A percentile compares a stretch with the other conserved stretches of the same genome.
These are phyloP conservation scores for Lepraria neglecta DNA, from an alignment of 495 filamentous ascomycete species.

Conservation along the genomic window DNA sequence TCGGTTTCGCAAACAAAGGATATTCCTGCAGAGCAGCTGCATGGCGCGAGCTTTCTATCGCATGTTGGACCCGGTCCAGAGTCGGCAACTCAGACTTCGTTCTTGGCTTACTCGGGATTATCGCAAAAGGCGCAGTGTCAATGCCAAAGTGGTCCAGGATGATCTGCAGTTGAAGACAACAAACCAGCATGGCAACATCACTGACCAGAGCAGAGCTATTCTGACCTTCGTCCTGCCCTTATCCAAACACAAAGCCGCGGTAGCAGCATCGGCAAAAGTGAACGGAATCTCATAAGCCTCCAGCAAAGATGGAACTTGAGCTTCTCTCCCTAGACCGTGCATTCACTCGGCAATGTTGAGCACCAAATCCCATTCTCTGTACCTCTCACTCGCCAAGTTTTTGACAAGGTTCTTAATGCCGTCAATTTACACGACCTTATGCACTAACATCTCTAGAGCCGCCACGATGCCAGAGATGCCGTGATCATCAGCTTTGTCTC, in stretches of 20 bases:
- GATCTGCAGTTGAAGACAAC: slow-evolving; percentile 19
- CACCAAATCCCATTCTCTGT: slow-evolving; percentile 23
- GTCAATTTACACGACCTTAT: background rate
- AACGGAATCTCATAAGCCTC: slow-evolving; percentile 31
- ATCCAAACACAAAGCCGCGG: slow-evolving; percentile 28
- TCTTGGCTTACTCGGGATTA: slow-evolving; percentile 1
- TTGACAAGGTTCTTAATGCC: slow-evolving; percentile 3
- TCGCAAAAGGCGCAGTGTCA: slow-evolving; percentile 24
- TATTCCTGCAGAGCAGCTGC: slow-evolving; percentile 6
- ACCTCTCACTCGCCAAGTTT: background rate
- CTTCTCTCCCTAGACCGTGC: slow-evolving; percentile 27
- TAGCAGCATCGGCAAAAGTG: slow-evolving; percentile 30
- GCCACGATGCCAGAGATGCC: background rate
- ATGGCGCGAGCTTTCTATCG: background rate
- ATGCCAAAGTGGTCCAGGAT: slow-evolving; percentile 25
- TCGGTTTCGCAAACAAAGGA: slow-evolving; percentile 28
- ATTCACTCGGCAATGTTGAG: slow-evolving; percentile 29
- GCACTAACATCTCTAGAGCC: background rate
- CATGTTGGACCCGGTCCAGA: background rate
- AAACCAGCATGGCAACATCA: background rate
- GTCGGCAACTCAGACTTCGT: background rate
- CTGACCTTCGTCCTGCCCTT: slow-evolving; percentile 31
- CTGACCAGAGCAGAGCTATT: background rate
- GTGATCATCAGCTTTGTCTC: background rate
- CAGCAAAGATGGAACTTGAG: slow-evolving; percentile 28